phyloP scores from a whole-genome alignment of 2,329 filamentous ascomycete species.

The Penicillium concentricum region DNA sequence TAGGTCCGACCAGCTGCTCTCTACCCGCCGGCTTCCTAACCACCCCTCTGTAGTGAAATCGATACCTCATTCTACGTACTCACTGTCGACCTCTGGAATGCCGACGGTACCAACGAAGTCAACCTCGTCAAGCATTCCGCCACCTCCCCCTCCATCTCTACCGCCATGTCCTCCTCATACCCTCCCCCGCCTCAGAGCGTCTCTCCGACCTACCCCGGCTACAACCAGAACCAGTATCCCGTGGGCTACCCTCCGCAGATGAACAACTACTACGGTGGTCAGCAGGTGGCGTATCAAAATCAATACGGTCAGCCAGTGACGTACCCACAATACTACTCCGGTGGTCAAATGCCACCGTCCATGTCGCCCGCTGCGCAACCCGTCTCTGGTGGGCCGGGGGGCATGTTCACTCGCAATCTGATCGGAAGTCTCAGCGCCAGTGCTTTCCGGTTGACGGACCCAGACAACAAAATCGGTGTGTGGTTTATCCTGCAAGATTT shows the following conservation, averaged over 20 bases:
- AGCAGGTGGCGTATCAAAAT: constrained; percentile 37
- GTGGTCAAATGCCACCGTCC: constrained; percentile 36
- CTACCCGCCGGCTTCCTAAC: not conserved
- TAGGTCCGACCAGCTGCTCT: constrained; percentile 46
- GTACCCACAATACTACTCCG: constrained; percentile 33
- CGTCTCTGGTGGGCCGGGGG: constrained; percentile 56
- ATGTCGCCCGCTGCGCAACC: constrained; percentile 38
- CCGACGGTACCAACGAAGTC: constrained; percentile 60
- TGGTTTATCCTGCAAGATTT: constrained; percentile 98
- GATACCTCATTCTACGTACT: constrained; percentile 68
- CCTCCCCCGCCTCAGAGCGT: constrained; percentile 48
- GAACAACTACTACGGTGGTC: constrained; percentile 37
- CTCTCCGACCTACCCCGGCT: constrained; percentile 37
- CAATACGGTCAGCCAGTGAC: constrained; percentile 33
- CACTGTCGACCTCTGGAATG: constrained; percentile 68
- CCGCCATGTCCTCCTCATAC: constrained; percentile 76
- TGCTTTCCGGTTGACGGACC: constrained; percentile 78
- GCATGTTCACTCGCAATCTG: constrained; percentile 92
- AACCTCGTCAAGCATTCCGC: constrained; percentile 67
- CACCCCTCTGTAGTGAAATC: constrained; percentile 57
- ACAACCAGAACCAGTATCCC: constrained; percentile 41
- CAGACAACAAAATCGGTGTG: constrained; percentile 76
- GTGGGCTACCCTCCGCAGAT: constrained; percentile 38
- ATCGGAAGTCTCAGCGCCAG: constrained; percentile 90
- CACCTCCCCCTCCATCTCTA: constrained; percentile 73